A percentile compares a stretch with the other conserved stretches of the same genome.
phyloP scores from a whole-genome alignment of 2,329 filamentous ascomycete genomes.

The Alternaria alternata region DNA sequence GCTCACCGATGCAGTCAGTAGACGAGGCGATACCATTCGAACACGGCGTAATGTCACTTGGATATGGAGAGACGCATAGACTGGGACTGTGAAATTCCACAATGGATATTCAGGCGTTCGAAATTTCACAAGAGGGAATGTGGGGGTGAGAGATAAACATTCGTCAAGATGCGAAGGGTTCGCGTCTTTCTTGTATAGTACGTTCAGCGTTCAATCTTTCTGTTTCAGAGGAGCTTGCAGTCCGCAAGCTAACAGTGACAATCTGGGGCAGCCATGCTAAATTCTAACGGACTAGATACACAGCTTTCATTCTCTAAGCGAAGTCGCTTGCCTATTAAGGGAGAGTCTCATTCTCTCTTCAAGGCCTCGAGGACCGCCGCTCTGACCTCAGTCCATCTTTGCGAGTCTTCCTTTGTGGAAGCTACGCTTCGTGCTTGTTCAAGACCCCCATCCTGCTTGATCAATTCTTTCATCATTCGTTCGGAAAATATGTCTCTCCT shows the following conservation, averaged over 20 bases:
- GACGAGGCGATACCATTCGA: constrained; percentile 44
- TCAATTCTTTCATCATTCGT: too few species aligned
- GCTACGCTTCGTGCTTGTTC: too few species aligned
- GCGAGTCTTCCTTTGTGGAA: too few species aligned
- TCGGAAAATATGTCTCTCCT: too few species aligned
- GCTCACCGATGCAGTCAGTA: constrained; percentile 46
- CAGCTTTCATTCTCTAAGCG: background rate
- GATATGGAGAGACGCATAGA: constrained; percentile 17
- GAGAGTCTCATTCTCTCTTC: too few species aligned
- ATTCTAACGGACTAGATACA: background rate
- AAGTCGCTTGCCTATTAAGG: too few species aligned
- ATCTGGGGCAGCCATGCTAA: background rate
- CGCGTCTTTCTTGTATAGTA: background rate
- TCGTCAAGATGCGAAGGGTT: background rate
- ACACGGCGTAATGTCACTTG: constrained; percentile 43
- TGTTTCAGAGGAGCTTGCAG: background rate
- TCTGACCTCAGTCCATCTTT: too few species aligned
- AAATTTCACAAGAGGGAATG: background rate
- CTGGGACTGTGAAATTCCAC: background rate
- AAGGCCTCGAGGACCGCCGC: too few species aligned
- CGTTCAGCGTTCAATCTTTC: background rate
- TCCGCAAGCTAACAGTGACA: background rate
- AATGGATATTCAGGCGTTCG: background rate
- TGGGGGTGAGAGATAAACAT: background rate
- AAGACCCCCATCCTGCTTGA: too few species aligned